Conservation (phyloP, 371 early-diverging fungal genomes). For the Chytridiales sp. region DNA sequence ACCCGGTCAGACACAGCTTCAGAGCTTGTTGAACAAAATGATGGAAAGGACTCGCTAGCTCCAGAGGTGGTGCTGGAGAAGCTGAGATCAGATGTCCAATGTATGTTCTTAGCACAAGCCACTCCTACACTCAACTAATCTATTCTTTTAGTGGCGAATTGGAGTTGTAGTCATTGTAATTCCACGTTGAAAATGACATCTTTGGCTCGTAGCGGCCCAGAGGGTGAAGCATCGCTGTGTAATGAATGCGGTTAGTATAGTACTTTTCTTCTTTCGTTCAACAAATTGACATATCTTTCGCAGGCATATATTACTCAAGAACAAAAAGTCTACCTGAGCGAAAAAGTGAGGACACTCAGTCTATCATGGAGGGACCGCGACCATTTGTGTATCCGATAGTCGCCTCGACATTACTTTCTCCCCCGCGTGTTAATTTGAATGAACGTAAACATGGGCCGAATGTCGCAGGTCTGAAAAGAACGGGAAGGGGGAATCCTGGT, state of each 20-base stretch:
- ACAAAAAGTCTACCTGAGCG: neutral
- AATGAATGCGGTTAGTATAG: slow-evolving; percentile 20
- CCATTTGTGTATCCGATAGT: no score
- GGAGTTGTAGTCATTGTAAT: slow-evolving; percentile 35
- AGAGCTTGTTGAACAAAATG: neutral
- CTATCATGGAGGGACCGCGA: no score
- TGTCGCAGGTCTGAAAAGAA: no score
- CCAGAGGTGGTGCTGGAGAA: neutral
- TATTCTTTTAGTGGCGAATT: slow-evolving; percentile 4
- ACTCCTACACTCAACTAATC: neutral
- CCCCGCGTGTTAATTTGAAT: no score
- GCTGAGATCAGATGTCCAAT: neutral
- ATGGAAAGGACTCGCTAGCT: slow-evolving; percentile 1
- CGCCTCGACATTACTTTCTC: no score
- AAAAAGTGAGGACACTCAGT: neutral
- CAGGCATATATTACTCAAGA: slow-evolving; percentile 1
- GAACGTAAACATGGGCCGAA: no score
- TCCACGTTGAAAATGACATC: slow-evolving; percentile 12
- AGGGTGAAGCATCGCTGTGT: slow-evolving; percentile 21
- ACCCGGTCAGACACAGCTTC: neutral
- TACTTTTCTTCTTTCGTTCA: no score
- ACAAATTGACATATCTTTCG: neutral
- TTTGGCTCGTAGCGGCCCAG: slow-evolving; percentile 25
- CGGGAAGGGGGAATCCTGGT: no score
- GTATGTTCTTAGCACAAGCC: neutral